These are phyloP conservation scores for Aspergillus ochraceoroseus DNA, from an alignment of 2,329 filamentous ascomycete species.

Conservation along the genomic window DNA sequence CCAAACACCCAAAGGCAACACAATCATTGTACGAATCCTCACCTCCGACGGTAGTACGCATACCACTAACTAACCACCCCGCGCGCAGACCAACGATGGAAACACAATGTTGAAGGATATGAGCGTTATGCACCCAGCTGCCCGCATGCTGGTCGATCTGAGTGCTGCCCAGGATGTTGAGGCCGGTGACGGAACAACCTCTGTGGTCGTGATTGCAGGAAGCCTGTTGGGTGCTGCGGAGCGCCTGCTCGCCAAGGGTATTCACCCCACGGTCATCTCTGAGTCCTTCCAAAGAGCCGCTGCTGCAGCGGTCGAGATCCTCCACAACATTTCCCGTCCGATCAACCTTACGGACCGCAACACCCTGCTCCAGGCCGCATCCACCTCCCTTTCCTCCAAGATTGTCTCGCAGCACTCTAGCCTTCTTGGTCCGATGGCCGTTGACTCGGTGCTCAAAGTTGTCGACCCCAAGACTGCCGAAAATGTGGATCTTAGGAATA, in stretches of 20 bases:
- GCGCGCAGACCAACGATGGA: conserved; percentile 77
- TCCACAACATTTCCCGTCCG: conserved; percentile 93
- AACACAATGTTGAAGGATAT: conserved; percentile 99
- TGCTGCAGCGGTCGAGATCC: conserved; percentile 76
- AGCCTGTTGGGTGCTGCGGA: conserved; percentile 92
- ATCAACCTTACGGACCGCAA: conserved; percentile 83
- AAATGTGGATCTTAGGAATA: conserved; percentile 94
- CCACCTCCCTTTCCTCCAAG: conserved; percentile 95
- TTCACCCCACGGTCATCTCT: conserved; percentile 96
- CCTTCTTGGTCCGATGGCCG: conserved; percentile 92
- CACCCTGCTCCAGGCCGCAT: conserved; percentile 90
- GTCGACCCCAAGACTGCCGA: conserved; percentile 94
- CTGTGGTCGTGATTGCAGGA: conserved; percentile 95
- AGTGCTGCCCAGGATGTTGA: conserved; percentile 97
- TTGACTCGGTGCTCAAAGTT: conserved; percentile 90
- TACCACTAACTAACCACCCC: conserved; percentile 28
- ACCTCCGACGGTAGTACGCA: conserved; percentile 10
- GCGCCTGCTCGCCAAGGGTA: conserved; percentile 79
- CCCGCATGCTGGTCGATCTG: conserved; percentile 97
- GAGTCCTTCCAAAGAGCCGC: conserved; percentile 96
- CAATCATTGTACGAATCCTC: conserved; percentile 65
- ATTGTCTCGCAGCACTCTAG: conserved; percentile 97
- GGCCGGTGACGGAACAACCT: conserved; percentile 96
- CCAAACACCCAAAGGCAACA: conserved; percentile 90
- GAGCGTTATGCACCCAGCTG: conserved; percentile 98